Conservation (phyloP, 257 asterid genomes). For the Primulina eburnea region DNA sequence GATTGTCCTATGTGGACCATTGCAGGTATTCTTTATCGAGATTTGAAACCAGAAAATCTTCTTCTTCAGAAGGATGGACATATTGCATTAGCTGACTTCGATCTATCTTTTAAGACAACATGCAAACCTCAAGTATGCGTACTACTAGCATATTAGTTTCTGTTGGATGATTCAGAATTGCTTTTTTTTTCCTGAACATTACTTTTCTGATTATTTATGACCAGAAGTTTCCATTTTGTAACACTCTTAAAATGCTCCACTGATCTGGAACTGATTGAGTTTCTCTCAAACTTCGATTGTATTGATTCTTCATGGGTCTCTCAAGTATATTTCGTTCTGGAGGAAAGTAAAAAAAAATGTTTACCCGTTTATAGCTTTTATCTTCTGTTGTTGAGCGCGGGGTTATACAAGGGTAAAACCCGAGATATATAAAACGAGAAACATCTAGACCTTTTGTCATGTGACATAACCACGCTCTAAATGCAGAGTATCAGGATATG, state of each 20-base stretch:
- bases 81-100: not conserved
- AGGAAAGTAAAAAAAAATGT: not conserved
- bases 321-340: not conserved
- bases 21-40: constrained; percentile 92
- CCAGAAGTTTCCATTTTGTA: not conserved
- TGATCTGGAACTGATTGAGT: constrained; percentile 6
- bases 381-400: not conserved
- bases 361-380: not conserved
- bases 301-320: not conserved
- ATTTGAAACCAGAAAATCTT: constrained; percentile 91
- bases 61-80: constrained; percentile 79
- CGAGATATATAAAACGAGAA: not conserved
- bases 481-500: not conserved
- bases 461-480: not conserved
- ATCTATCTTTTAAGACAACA: not conserved
- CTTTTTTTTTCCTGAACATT: not conserved
- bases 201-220: not conserved
- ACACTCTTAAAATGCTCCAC: not conserved
- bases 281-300: not conserved
- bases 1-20: constrained; percentile 22
- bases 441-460: not conserved
- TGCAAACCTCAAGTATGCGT: constrained; percentile 65
- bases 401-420: not conserved
- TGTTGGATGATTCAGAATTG: constrained; percentile 1
- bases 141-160: constrained; percentile 8